phyloP scores from a whole-genome alignment of 225 moss, liverwort and hornwort species.

The Pseudisothecium myosuroides region DNA sequence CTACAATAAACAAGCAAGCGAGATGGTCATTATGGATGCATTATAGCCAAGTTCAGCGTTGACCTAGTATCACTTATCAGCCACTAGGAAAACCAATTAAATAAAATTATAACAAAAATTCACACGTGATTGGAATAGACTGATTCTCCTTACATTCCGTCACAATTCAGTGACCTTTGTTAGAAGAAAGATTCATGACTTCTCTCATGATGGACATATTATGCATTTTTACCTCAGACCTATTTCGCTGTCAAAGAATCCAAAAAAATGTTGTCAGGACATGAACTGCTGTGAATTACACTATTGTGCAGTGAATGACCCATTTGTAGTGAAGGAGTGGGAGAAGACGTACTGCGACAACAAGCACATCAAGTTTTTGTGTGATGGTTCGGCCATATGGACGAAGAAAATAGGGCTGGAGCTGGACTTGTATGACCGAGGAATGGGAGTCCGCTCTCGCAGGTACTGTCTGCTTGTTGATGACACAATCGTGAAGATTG shows the following conservation, averaged over 20 bases:
- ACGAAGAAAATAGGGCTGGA: conserved; percentile 78
- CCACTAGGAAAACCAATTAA: background rate
- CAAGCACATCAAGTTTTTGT: conserved; percentile 47
- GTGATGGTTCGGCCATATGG: conserved; percentile 65
- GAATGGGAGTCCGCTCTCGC: conserved; percentile 78
- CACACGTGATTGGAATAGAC: background rate
- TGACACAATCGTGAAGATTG: conserved; percentile 50
- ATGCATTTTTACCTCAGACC: background rate
- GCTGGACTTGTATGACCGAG: conserved; percentile 67
- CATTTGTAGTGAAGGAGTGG: conserved; percentile 76
- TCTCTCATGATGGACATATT: too few relatives aligned
- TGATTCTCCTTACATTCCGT: background rate
- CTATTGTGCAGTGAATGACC: conserved; percentile 55
- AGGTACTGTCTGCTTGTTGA: conserved; percentile 58
- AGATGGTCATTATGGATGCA: background rate
- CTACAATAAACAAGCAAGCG: background rate
- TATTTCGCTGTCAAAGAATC: background rate
- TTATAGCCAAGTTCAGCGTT: background rate
- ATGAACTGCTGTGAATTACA: background rate
- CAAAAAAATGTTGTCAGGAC: background rate
- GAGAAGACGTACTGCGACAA: conserved; percentile 52
- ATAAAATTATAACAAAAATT: background rate
- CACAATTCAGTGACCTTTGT: background rate
- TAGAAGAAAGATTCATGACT: background rate
- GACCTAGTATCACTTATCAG: background rate